Evolutionary conservation across 1,139 yeast species (phyloP).

Genomic region (Zygosaccharomyces pseudobailii): DNA sequence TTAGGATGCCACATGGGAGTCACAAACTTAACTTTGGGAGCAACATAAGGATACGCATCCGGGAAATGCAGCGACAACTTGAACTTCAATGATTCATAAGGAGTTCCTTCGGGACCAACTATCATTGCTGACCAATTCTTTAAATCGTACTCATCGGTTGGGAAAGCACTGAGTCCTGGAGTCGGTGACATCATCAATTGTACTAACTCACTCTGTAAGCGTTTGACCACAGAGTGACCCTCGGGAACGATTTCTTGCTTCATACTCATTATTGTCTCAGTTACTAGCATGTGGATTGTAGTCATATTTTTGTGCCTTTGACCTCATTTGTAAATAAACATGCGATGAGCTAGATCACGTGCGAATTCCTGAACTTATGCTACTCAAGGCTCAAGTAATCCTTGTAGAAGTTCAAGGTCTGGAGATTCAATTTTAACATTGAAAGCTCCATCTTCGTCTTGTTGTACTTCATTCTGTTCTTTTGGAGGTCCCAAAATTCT

Average conservation of each 20-base stretch:
- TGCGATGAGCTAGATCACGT: conserved; percentile 1
- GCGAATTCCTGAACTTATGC: background rate
- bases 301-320: background rate
- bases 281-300: too few species aligned
- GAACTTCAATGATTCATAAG: conserved; percentile 53
- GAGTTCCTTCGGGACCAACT: conserved; percentile 59
- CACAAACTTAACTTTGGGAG: conserved; percentile 56
- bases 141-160: conserved; percentile 48
- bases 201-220: conserved; percentile 47
- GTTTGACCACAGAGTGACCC: conserved; percentile 24
- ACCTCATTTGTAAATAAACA: background rate
- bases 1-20: conserved; percentile 73
- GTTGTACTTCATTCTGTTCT: background rate
- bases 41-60: conserved; percentile 54
- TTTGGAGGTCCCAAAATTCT: conserved; percentile 6
- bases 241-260: conserved; percentile 5
- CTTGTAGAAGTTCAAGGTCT: background rate
- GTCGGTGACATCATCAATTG: conserved; percentile 47
- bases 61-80: conserved; percentile 53
- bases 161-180: conserved; percentile 51
- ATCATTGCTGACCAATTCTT: conserved; percentile 59
- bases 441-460: background rate
- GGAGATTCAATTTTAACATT: background rate
- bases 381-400: background rate
- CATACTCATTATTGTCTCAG: too few species aligned